Base-by-base conservation (phyloP, 441 rosid species). In the Sinapis alba region DNA sequence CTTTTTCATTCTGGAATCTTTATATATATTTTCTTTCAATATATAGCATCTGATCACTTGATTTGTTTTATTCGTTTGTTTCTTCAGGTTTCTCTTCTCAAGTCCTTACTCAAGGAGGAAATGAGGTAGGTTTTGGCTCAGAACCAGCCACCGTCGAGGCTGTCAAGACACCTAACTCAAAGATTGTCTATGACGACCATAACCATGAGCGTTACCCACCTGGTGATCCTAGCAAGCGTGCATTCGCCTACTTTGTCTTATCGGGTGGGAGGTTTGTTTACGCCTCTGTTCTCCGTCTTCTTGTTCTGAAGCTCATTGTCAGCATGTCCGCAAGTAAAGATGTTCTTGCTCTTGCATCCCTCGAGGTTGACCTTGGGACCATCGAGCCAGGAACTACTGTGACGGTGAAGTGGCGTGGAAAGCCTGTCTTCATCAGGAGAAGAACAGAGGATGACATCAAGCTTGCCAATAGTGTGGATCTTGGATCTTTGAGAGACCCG, bases 241-340 rank as follows among this genome's bases (percentile, higher is more conserved):
- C 99, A 10, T 95, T 95, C 69, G 98, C 99, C 38, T 95, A 95
- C 81, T 95, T 95, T 47, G 96, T 90, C 76, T 68, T 95, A 71
- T 77, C 97, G 0, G 99, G 99, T 72, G 99, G 99, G 45, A 87
- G 98, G 83, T 94, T 94, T 74, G 94, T 91, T 3, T 92, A 95
- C 75, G 99, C 98, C 59, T 92, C 98, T 20, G 75, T 95, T 45
- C 41, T 91, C 78, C 98, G 99, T 8, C 97, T 95, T 58, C 84
- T 95, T 71, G 65, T 92, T 69, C 96, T 95, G 65, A 94, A 94
- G 87, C 82, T 94, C 76, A 83, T 94, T 58, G 83, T 92, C 58
- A 95, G 99, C 82, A 95, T 95, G 99, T 92, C 99, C 6, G 98
- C 99, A 7, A 95, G 97, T 83, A 92, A 92, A 62, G 99, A 95